Evolutionary conservation across 208 protist species (phyloP).

Genomic region (Leishmania aethiopica): DNA sequence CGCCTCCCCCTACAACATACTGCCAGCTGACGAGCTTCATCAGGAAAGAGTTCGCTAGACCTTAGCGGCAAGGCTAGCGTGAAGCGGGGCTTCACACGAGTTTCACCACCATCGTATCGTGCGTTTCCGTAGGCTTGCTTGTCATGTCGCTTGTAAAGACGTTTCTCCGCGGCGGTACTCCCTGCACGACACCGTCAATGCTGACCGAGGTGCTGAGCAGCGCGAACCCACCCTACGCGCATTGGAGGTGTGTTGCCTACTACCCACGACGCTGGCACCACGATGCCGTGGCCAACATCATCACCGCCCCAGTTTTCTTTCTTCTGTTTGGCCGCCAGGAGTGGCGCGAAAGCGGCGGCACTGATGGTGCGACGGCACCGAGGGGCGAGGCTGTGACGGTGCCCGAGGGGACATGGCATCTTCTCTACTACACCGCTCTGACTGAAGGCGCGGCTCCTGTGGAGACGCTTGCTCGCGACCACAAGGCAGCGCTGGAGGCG

Average conservation of each 20-base stretch:
- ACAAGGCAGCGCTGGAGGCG: neutral
- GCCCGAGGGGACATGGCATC: constrained; percentile 23
- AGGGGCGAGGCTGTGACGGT: neutral
- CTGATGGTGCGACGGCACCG: neutral
- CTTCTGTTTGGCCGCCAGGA: constrained; percentile 42
- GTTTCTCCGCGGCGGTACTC: constrained; percentile 53
- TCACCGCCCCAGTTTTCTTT: constrained; percentile 52
- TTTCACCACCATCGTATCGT: neutral
- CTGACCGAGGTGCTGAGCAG: constrained; percentile 30
- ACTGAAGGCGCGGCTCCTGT: constrained; percentile 19
- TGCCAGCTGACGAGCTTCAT: neutral
- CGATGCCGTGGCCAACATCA: constrained; percentile 40
- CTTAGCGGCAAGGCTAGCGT: neutral
- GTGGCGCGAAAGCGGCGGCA: neutral
- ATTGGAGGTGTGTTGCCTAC: constrained; percentile 44
- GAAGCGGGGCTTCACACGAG: neutral
- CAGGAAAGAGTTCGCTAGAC: neutral
- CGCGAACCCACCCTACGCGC: constrained; percentile 28
- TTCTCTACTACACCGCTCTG: constrained; percentile 31
- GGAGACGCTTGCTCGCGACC: constrained; percentile 1
- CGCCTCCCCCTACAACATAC: neutral
- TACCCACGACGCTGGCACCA: constrained; percentile 63
- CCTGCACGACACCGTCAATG: constrained; percentile 29
- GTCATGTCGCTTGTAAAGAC: constrained; percentile 53
- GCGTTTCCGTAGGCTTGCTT: constrained; percentile 1